Base-by-base conservation (phyloP, 192 early-diverging fungal genomes). In the Coemansia sp. region DNA sequence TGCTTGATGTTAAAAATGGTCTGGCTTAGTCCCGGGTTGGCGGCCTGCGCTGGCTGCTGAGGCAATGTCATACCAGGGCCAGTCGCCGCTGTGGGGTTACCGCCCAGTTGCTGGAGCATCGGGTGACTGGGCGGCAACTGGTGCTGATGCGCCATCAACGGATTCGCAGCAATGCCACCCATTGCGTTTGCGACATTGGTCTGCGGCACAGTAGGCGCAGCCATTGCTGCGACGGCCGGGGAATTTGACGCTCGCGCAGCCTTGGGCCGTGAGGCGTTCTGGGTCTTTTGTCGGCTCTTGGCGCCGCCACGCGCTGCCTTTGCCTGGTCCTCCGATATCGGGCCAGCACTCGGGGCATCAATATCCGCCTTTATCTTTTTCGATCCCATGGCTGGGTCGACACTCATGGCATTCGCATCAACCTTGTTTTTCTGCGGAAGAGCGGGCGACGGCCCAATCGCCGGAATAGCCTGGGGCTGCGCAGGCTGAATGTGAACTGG, bases 391-490 rank as follows among this genome's bases (percentile, higher is more conserved):
- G 60, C 15, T 40, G 38, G 6, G 11, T 43, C 60, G 15, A 27
- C 46, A 6, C 54, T 22, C 44, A 59, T 38, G 3, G 43, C 55
- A 4, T 3, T 27, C 0, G 37, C 10, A 17, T 68, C 63, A 14
- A 59, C 58, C 44, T 79, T 73, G 39, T 72, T 66, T 40, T 79
- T 79, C 52, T 69, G 69, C 21, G 70, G 70, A 22, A 69, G 50
- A 29, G 58, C 1, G 15, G 60, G 59, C 17, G 64, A 24, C 22
- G 40, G 41, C 56, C 64, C 29, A 24, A 59, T 19, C 14, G 39
- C 53, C 26, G 63, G 18, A 36, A 65, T 5, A 36, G 36, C 54
- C 15, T 18, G 21, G 1, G 48, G 7, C 27, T 66, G 65, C 56
- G 56, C 64, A 4, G 68, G 68, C 58, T 79, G 76, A 19, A 78